Evolutionary conservation across 495 filamentous ascomycete species (phyloP).

Genomic region (Aspergillus nanangensis): DNA sequence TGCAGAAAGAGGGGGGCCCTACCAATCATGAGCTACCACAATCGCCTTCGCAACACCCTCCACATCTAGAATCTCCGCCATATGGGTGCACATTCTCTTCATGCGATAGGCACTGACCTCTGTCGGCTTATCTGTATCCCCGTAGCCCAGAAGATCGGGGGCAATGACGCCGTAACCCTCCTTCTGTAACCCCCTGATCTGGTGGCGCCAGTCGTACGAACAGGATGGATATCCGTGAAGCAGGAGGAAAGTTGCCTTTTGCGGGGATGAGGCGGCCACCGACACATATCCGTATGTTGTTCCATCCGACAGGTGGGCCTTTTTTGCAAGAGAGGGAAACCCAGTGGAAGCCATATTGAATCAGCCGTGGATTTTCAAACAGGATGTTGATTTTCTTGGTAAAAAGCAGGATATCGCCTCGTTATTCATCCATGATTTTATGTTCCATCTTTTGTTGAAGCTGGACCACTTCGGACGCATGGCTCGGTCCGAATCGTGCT

Average conservation of each 20-base stretch:
- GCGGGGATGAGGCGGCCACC: slow-evolving; percentile 15
- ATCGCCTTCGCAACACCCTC: slow-evolving; percentile 2
- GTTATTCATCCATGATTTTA: too few relatives aligned
- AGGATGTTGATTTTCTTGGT: too few relatives aligned
- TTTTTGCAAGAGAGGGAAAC: slow-evolving; percentile 10
- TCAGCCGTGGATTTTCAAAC: too few relatives aligned
- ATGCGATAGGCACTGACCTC: slow-evolving; percentile 26
- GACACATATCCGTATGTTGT: slow-evolving; percentile 30
- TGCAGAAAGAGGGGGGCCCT: neutral
- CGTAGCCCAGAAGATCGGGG: slow-evolving; percentile 47
- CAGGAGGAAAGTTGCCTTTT: slow-evolving; percentile 31
- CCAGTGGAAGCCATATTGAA: slow-evolving; percentile 20
- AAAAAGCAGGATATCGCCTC: too few relatives aligned
- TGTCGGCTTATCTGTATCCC: slow-evolving; percentile 36
- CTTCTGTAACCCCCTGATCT: slow-evolving; percentile 26
- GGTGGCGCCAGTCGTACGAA: slow-evolving; percentile 40
- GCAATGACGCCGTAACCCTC: slow-evolving; percentile 41
- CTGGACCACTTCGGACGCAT: too few relatives aligned
- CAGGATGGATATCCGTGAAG: slow-evolving; percentile 41
- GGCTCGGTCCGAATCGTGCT: too few relatives aligned
- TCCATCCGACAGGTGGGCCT: slow-evolving; percentile 15
- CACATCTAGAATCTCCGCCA: slow-evolving; percentile 28
- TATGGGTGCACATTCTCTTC: slow-evolving; percentile 27
- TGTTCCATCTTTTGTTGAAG: too few relatives aligned
- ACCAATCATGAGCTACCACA: neutral